Percentiles rank a stretch among this genome's conserved stretches.
Conservation (phyloP, 345 rosid genomes). For the Heritiera fomes region DNA sequence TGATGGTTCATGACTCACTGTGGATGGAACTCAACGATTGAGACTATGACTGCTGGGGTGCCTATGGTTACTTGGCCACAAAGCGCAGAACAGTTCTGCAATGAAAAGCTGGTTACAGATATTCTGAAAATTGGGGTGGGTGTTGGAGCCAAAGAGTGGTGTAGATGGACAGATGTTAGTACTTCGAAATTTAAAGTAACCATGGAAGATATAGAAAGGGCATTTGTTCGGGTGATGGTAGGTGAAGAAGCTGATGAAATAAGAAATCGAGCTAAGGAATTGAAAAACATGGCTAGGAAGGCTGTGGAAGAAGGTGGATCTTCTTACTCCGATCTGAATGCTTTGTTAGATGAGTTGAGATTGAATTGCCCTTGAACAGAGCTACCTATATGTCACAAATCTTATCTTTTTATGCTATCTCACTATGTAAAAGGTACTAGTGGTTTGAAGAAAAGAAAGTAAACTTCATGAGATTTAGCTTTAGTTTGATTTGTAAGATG, state of each 20-base stretch:
- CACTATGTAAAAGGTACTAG: too few relatives aligned
- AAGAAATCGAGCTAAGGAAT: conserved; percentile 27
- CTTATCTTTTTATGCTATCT: background rate
- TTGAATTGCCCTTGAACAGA: background rate
- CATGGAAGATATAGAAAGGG: conserved; percentile 36
- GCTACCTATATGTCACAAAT: background rate
- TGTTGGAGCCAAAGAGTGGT: conserved; percentile 36
- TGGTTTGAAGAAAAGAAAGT: too few relatives aligned
- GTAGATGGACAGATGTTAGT: conserved; percentile 14
- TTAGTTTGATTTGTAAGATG: too few relatives aligned
- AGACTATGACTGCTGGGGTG: conserved; percentile 41
- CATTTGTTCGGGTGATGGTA: conserved; percentile 29
- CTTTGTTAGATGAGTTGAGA: conserved; percentile 39
- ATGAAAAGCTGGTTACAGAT: conserved; percentile 43
- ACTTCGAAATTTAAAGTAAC: conserved; percentile 12
- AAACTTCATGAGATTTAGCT: too few relatives aligned
- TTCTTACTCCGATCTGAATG: conserved; percentile 37
- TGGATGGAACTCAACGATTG: conserved; percentile 56
- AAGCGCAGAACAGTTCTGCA: conserved; percentile 47
- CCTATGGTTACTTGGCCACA: conserved; percentile 55
- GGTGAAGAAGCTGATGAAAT: conserved; percentile 49
- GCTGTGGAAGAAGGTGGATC: conserved; percentile 52
- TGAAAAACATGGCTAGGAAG: conserved; percentile 36
- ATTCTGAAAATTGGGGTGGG: conserved; percentile 38
- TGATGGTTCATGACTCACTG: conserved; percentile 54